phyloP scores from a whole-genome alignment of 2,329 filamentous ascomycete species.

The Fusarium oxysporum region DNA sequence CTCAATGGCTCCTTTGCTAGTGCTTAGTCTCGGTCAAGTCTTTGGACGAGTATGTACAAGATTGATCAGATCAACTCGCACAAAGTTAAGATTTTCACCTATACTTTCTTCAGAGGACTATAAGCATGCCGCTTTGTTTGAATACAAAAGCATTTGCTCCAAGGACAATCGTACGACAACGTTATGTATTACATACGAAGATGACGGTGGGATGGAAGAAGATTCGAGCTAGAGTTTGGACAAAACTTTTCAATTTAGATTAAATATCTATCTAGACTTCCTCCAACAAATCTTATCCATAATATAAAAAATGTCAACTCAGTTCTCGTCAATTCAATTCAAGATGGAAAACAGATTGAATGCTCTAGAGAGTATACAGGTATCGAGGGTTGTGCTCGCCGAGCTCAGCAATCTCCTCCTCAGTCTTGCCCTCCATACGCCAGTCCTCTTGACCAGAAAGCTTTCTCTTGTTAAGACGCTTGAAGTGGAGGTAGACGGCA shows the following conservation, averaged over 20 bases:
- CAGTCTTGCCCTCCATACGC: constrained; percentile 55
- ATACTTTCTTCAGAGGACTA: accelerated
- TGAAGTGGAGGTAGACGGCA: constrained; percentile 47
- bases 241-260: neutral
- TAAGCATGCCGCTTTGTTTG: neutral
- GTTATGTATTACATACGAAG: accelerated
- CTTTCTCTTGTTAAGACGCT: constrained; percentile 51
- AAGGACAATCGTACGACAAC: no score
- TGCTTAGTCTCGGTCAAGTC: no score
- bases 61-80: no score
- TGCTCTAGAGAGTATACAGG: constrained; percentile 12
- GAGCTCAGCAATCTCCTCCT: constrained; percentile 56
- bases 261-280: neutral
- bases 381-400: constrained; percentile 55
- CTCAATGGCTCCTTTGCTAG: no score
- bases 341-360: accelerated
- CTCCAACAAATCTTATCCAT: neutral
- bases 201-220: accelerated
- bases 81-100: no score
- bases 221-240: accelerated
- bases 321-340: neutral
- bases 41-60: no score
- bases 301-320: neutral
- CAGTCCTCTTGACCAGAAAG: constrained; percentile 53
- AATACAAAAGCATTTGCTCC: accelerated